Evolutionary conservation across 768 basidiomycete genomes (phyloP), one percentile per base, ranked within the genome.

Genomic region (Leccinum uliginosum): DNA sequence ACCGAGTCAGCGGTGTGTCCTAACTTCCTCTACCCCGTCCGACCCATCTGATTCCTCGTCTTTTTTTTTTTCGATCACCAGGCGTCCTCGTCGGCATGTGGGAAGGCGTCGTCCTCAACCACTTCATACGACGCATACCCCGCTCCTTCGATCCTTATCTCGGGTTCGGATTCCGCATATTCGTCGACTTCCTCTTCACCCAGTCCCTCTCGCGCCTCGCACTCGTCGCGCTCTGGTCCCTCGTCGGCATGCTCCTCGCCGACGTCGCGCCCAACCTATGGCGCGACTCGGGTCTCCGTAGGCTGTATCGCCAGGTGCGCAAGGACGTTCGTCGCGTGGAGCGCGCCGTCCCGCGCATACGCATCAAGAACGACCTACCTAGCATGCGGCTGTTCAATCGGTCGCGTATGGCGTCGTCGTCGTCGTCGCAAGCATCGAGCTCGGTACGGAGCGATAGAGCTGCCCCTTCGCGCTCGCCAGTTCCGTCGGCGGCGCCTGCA

Each of bases 71-170:
- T n/a, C n/a, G n/a, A n/a, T n/a, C n/a, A 29, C 30, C 54, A 80
- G 83, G 84, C 17, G 83, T 84, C 14, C 78, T 91, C 55, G 76
- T 91, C 53, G 89, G 89, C 8, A 74, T 90, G 19, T 91, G 88
- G 87, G 89, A 91, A 71, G 88, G 89, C 49, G 79, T 87, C 24
- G 82, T 89, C 35, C 75, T 89, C 54, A 80, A 83, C 40, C 89
- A 90, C 62, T 89, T 88, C 68, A 70, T 87, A 60, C 80, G 79
- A 58, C 86, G 86, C 67, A 79, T 78, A 71, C 86, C 87, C 30
- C 66, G 56, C 54, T 87, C 87, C 1, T 75, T 77, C 55, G 88
- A 90, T 69, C 88, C 87, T 8, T 88, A 84, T 69, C 72, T 89
- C 53, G 85, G 80, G 14, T 82, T 83, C 57, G 84, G 73, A 34